These are phyloP conservation scores for Talaromyces trachyspermus DNA, from an alignment of 495 filamentous ascomycete species.

Conservation along the genomic window DNA sequence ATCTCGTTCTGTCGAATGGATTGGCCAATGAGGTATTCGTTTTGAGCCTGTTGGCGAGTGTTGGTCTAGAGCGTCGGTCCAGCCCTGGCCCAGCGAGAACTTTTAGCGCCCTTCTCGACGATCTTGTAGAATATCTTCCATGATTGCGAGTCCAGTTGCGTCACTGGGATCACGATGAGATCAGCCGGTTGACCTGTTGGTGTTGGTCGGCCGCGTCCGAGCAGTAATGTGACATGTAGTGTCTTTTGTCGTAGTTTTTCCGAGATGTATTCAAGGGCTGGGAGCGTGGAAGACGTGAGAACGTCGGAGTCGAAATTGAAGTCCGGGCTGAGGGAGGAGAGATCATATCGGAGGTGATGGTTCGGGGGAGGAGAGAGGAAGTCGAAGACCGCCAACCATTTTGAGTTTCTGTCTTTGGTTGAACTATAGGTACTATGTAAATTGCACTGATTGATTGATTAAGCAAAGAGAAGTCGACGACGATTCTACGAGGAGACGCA, in stretches of 20 bases:
- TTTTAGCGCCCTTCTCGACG: constrained; percentile 35
- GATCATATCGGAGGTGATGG: constrained; percentile 36
- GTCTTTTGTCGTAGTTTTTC: constrained; percentile 36
- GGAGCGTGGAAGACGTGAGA: constrained; percentile 33
- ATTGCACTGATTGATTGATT: not conserved
- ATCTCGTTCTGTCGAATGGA: constrained; percentile 63
- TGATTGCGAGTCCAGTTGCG: constrained; percentile 27
- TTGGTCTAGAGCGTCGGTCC: constrained; percentile 29
- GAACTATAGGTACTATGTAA: constrained; percentile 6
- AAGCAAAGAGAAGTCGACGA: not conserved
- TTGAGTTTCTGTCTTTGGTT: constrained; percentile 5
- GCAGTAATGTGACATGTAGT: constrained; percentile 41
- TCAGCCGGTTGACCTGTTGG: constrained; percentile 35
- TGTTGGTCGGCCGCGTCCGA: constrained; percentile 40
- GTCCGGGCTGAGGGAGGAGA: constrained; percentile 36
- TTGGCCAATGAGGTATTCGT: constrained; percentile 52
- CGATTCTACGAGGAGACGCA: not conserved
- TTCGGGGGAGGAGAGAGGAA: constrained; percentile 37
- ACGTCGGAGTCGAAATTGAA: constrained; percentile 39
- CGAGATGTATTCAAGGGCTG: constrained; percentile 43
- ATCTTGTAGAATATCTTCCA: constrained; percentile 33
- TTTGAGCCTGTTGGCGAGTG: constrained; percentile 31
- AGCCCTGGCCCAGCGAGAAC: constrained; percentile 38
- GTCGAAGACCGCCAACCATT: constrained; percentile 35
- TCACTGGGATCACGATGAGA: constrained; percentile 39